A percentile compares a stretch with the other conserved stretches of the same genome.
Conservation (phyloP, 148 eudicot genomes). For the Cornus controversa region DNA sequence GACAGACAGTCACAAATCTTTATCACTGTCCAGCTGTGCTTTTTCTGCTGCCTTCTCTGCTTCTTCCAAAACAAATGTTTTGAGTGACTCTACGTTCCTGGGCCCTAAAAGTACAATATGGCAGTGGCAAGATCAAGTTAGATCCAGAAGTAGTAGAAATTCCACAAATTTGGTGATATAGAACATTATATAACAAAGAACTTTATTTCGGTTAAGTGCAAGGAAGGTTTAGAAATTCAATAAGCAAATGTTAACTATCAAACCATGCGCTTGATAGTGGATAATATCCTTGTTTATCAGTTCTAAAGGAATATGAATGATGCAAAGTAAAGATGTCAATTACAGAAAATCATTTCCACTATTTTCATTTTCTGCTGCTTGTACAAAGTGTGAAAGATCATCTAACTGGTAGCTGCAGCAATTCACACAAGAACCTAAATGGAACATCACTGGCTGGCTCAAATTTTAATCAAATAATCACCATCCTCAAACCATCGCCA, state of each 20-base stretch:
- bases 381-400: background rate
- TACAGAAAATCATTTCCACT: too few relatives aligned
- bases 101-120: constrained; percentile 32
- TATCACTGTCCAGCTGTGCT: constrained; percentile 41
- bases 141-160: background rate
- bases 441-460: background rate
- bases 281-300: background rate
- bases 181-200: background rate
- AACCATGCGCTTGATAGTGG: background rate
- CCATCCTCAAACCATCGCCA: background rate
- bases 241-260: background rate
- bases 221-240: too few relatives aligned
- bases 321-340: too few relatives aligned
- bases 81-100: constrained; percentile 50
- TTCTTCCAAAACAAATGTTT: constrained; percentile 67
- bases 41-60: constrained; percentile 67
- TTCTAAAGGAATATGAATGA: too few relatives aligned
- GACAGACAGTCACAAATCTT: constrained; percentile 38
- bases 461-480: background rate
- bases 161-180: background rate
- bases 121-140: background rate
- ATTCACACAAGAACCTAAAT: background rate
- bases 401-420: background rate
- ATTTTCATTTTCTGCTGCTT: background rate
- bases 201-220: background rate